Conservation (phyloP, 495 filamentous ascomycete species). For the Xylaria acuta region DNA sequence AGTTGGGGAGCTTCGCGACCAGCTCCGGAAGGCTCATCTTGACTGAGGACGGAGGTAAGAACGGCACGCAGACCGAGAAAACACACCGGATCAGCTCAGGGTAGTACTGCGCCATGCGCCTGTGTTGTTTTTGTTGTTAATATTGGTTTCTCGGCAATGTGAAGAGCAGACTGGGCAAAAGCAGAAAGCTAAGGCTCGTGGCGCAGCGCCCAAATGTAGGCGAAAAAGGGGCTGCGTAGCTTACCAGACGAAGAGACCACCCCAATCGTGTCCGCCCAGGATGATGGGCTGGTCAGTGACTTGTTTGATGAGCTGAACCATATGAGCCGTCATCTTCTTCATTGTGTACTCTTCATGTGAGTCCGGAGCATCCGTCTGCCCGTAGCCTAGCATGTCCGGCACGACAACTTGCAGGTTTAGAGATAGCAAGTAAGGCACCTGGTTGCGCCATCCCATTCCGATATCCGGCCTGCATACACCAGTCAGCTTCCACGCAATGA, state of each 20-base stretch:
- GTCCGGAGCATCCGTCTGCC: slow-evolving; percentile 68
- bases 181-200: background rate
- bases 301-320: slow-evolving; percentile 64
- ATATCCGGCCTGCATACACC: slow-evolving; percentile 61
- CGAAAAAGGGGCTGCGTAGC: slow-evolving; percentile 12
- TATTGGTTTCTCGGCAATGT: slow-evolving; percentile 26
- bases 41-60: slow-evolving; percentile 53
- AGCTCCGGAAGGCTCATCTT: slow-evolving; percentile 62
- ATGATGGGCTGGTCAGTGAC: slow-evolving; percentile 49
- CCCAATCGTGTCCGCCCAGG: slow-evolving; percentile 90
- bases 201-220: slow-evolving; percentile 2
- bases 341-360: slow-evolving; percentile 64
- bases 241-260: slow-evolving; percentile 57
- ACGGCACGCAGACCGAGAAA: slow-evolving; percentile 83
- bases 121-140: slow-evolving; percentile 18
- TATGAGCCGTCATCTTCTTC: slow-evolving; percentile 73
- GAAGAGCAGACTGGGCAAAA: slow-evolving; percentile 29
- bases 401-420: slow-evolving; percentile 74
- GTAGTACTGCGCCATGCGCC: slow-evolving; percentile 70
- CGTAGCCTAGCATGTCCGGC: slow-evolving; percentile 83
- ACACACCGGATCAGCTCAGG: slow-evolving; percentile 74
- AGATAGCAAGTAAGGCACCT: slow-evolving; percentile 77
- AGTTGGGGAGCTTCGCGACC: slow-evolving; percentile 69
- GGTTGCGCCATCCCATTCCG: slow-evolving; percentile 77
- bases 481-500: slow-evolving; percentile 8